Base-by-base conservation (phyloP, 345 rosid species). In the Balakata baccata region DNA sequence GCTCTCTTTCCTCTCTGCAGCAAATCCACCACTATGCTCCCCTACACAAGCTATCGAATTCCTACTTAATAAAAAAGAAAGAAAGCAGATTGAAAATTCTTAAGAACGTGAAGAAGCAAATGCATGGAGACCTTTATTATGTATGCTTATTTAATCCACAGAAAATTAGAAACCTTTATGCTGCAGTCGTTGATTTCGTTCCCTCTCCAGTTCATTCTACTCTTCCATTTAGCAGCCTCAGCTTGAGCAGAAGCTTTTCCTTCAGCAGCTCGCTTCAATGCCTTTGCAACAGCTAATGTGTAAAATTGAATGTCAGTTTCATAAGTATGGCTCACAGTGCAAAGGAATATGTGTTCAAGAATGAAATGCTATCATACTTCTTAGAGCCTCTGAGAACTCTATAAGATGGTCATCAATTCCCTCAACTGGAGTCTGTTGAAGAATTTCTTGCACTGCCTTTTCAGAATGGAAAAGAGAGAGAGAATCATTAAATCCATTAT, bases 151-250 rank as follows among this genome's bases (percentile, higher is more conserved):
- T 72, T 68, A 51, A 66, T 74, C 7, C 75, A 38, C 47, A 72
- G 61, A 69, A 81, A 96, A 78, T 45, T 52, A 72, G 61, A 69
- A 81, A 96, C 98, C 99, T 91, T 86, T 88, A 68, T 11, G 85
- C 66, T 85, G 85, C 69, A 81, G 74, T 57, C 70, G 84, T 22
- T 53, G 80, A 73, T 86, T 96, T 70, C 84, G 85, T 17, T 85
- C 78, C 81, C 84, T 89, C 86, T 93, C 96, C 75, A 96, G 74
- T 77, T 96, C 96, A 77, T 86, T 88, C 89, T 84, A 71, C 97
- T 93, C 82, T 96, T 93, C 99, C 99, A 96, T 81, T 96, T 98
- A 78, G 96, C 87, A 71, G 97, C 98, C 85, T 96, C 98, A 52
- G 97, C 97, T 86, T 96, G 98, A 70, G 98, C 98, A 80, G 90